Evolutionary conservation across 345 rosid species (phyloP), one percentile per base, ranked within the genome.

Genomic region (Boechera divaricarpa): DNA sequence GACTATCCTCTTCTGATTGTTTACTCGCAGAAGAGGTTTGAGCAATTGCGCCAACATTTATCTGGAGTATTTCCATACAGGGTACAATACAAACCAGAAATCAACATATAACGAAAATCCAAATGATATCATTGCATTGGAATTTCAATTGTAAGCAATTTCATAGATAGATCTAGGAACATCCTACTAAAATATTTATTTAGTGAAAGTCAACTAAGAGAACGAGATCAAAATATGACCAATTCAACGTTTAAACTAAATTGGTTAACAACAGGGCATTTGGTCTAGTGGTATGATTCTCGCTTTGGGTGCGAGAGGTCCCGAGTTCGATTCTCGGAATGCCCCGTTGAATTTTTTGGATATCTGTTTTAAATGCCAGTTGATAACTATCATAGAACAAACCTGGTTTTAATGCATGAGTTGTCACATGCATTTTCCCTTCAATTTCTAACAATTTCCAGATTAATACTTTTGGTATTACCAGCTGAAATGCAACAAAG

Each of bases 251-350:
- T 45, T 45, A 45, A 49, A 45, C 18, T 45, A 45, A 5, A 13
- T 15, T 13, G 49, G 1, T 45, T 45, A 45, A 5, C 18, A 44
- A 44, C 24, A 60, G 82, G 89, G 90, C 88, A 85, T 85, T 87
- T 87, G 86, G 89, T 87, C 87, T 87, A 89, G 91, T 89, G 88
- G 92, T 83, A 86, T 84, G 90, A 87, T 89, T 89, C 92, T 91
- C 75, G 88, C 90, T 92, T 87, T 83, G 89, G 91, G 91, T 85
- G 91, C 84, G 83, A 92, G 91, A 88, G 87, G 90, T 90, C 92
- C 85, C 76, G 85, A 90, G 88, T 86, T 85, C 65, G 74, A 83
- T 88, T 90, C 89, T 84, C 83, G 78, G 86, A 87, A 85, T 77
- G 86, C 87, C 91, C 90, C 24, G 0, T 7, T 6, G 7, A 21